Base-by-base conservation (phyloP, 495 filamentous ascomycete genomes). In the Penicillium fimorum region DNA sequence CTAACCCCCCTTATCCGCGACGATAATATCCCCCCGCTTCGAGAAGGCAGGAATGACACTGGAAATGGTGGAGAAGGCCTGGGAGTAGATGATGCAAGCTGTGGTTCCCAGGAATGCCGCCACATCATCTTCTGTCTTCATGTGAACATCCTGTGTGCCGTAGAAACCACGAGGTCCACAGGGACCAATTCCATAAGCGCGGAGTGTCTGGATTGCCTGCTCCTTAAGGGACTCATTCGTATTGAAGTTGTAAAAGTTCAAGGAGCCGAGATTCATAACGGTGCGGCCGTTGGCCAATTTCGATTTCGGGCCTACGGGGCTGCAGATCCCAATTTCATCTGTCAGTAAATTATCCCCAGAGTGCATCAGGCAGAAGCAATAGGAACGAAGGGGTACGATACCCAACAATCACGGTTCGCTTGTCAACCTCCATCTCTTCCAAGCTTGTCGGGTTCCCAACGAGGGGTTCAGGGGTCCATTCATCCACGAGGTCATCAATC, bases 131-230 rank as follows among this genome's bases (percentile, higher is more conserved):
- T 99, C 95, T 2, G 89, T 90, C 76, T 93, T 91, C 84, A 97
- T 91, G 71, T 99, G 95, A 18, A 99, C 92, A 74, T 99, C 94
- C 68, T 99, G 95, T 24, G 90, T 97, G 50, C 92, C 94, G 76
- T 99, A 99, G 76, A 99, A 99, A 35, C 93, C 91, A 13, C 94
- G 93, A 3, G 94, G 94, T 33, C 92, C 92, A 72, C 94, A 99
- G 49, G 94, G 92, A 20, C 94, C 94, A 35, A 97, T 95, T 41
- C 94, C 94, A 64, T 99, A 97, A 56, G 86, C 93, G 48, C 93
- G 89, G 24, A 99, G 82, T 6, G 92, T 94, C 66, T 91, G 87
- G 58, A 97, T 90, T 0, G 92, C 94, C 67, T 95, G 92, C 51
- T 96, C 91, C 67, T 96, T 97, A 62, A 99, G 83, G 9, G 85